Conservation (phyloP, 2,329 filamentous ascomycete species). For the Trichoderma sp. region DNA sequence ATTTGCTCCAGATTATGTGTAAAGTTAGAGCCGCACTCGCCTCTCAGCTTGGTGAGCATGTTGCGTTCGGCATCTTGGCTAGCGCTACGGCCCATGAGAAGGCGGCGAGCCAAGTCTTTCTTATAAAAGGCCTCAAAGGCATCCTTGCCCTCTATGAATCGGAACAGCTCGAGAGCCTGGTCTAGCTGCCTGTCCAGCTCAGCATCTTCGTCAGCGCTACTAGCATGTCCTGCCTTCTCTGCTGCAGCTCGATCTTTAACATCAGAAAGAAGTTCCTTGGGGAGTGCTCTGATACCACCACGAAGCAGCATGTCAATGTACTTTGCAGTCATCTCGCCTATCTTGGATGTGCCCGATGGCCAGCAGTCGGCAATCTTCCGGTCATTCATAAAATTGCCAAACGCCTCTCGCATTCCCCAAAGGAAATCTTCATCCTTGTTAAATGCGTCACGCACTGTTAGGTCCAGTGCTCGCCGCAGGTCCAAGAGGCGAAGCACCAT, state of each 20-base stretch:
- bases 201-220: constrained; percentile 81
- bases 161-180: constrained; percentile 89
- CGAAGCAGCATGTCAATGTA: constrained; percentile 89
- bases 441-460: constrained; percentile 76
- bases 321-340: constrained; percentile 98
- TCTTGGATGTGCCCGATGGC: constrained; percentile 85
- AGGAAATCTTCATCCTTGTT: constrained; percentile 73
- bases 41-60: constrained; percentile 90
- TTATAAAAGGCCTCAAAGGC: constrained; percentile 99
- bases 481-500: constrained; percentile 85
- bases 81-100: constrained; percentile 90
- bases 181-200: constrained; percentile 92
- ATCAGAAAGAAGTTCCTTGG: constrained; percentile 66
- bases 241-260: constrained; percentile 57
- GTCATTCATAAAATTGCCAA: constrained; percentile 91
- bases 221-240: constrained; percentile 64
- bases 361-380: constrained; percentile 71
- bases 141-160: constrained; percentile 95
- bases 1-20: constrained; percentile 98
- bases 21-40: constrained; percentile 90
- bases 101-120: constrained; percentile 84
- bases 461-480: constrained; percentile 77
- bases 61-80: constrained; percentile 94
- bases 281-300: constrained; percentile 82
- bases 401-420: constrained; percentile 79